Base-by-base conservation (phyloP, 1,284 basidiomycete species). In the Takashimella tepidaria region DNA sequence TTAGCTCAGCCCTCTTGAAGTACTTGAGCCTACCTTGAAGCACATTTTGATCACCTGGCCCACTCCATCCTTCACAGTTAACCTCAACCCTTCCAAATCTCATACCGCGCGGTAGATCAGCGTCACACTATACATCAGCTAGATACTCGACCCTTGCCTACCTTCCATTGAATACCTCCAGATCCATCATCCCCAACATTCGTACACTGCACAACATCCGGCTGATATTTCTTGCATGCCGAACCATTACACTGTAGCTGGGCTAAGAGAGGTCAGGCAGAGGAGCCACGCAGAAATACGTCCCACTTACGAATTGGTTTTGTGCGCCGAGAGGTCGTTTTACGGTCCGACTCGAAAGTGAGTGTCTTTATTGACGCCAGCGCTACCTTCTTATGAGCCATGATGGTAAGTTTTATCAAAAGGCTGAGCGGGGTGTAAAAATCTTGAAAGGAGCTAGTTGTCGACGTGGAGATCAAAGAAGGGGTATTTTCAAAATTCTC, bases 11-110 rank as follows among this genome's bases (percentile, higher is more conserved):
- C 47, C 16, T 13, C 47, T 21, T 21, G 2, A 20, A 1, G n/a
- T n/a, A n/a, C n/a, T n/a, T n/a, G n/a, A n/a, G 49, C 79, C 45
- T 50, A 88, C 89, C 89, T 79, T 90, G 89, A 53, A 95, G 75
- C 12, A 97, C 86, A 67, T 85, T 84, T 0, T 82, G 79, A 73
- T 97, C 92, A 1, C 88, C 87, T 0, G 90, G 81, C 23, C 80
- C 76, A 31, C 80, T 81, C 84, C 86, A 97, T 10, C 92, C 92
- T 77, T 97, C 92, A 65, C 92, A 97, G 20, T 83, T 85, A 1
- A 97, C 86, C 56, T 84, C 81, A 0, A 95, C 84, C 53, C 83
- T 80, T 6, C 92, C 92, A 55, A 97, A 85, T 13, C 89, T 79
- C 51, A 93, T 70, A 2, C 83, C 78, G 43, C 84, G 83, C 2